phyloP scores from a whole-genome alignment of 768 basidiomycete species.

The Mycena capillaripes region DNA sequence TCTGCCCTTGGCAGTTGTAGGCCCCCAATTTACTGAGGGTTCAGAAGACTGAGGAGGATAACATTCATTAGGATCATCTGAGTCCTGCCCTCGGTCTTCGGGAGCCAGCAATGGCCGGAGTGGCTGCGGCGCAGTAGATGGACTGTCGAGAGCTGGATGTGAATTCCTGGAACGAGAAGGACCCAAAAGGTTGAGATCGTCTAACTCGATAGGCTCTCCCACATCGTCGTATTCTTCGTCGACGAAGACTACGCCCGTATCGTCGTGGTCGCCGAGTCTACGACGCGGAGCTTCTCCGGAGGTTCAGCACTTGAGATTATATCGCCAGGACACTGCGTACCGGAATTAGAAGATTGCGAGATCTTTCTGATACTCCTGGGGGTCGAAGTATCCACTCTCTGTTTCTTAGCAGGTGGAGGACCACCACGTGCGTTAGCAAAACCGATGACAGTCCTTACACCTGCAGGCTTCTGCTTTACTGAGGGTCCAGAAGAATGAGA shows the following conservation, averaged over 20 bases:
- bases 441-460: background rate
- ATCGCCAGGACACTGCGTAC: background rate
- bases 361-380: slow-evolving; percentile 23
- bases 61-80: slow-evolving; percentile 17
- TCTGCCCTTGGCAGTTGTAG: background rate
- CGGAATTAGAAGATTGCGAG: background rate
- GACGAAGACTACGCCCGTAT: background rate
- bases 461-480: no score
- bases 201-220: background rate
- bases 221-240: slow-evolving; percentile 15
- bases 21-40: background rate
- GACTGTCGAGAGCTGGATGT: slow-evolving; percentile 1
- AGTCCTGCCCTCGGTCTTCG: background rate
- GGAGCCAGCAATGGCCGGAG: slow-evolving; percentile 1
- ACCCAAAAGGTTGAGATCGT: background rate
- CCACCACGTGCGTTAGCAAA: background rate
- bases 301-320: slow-evolving; percentile 1
- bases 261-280: slow-evolving; percentile 2
- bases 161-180: background rate
- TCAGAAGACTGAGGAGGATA: background rate
- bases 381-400: background rate
- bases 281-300: background rate
- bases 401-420: slow-evolving; percentile 20
- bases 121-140: background rate
- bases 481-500: no score